These are phyloP conservation scores for Batkoa obscura DNA, from an alignment of 371 early-diverging fungal species.

Conservation along the genomic window DNA sequence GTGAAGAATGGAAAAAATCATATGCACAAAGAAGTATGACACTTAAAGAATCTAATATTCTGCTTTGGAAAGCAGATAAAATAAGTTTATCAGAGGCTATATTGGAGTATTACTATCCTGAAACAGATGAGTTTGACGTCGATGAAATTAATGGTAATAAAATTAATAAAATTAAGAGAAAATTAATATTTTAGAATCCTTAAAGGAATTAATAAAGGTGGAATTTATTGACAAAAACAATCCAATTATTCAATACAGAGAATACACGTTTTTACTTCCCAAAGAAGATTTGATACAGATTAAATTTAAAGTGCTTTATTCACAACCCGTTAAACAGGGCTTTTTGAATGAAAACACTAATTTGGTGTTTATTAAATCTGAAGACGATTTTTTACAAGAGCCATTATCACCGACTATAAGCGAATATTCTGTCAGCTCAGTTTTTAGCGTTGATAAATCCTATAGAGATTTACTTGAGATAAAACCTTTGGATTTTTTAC, in stretches of 20 bases:
- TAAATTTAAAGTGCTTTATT: neutral
- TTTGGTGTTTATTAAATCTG: neutral
- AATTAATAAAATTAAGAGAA: neutral
- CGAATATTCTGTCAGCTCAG: too few relatives aligned
- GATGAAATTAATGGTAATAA: neutral
- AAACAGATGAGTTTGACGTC: neutral
- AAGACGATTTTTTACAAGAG: neutral
- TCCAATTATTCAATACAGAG: neutral
- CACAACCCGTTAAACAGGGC: neutral
- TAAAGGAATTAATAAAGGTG: neutral
- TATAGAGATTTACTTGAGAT: neutral
- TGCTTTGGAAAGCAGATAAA: too few relatives aligned
- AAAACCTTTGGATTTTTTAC: neutral
- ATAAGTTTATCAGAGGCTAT: too few relatives aligned
- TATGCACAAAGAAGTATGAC: too few relatives aligned
- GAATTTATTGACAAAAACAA: neutral
- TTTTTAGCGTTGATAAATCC: too few relatives aligned
- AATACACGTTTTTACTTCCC: neutral
- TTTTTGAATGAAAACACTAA: neutral
- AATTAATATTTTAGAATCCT: neutral
- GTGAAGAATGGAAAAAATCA: too few relatives aligned
- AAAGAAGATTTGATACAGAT: neutral
- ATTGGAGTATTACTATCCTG: neutral
- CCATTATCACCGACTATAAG: neutral
- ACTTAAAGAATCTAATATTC: too few relatives aligned